phyloP scores from a whole-genome alignment of 2,329 filamentous ascomycete species.

The Claviceps arundinis region DNA sequence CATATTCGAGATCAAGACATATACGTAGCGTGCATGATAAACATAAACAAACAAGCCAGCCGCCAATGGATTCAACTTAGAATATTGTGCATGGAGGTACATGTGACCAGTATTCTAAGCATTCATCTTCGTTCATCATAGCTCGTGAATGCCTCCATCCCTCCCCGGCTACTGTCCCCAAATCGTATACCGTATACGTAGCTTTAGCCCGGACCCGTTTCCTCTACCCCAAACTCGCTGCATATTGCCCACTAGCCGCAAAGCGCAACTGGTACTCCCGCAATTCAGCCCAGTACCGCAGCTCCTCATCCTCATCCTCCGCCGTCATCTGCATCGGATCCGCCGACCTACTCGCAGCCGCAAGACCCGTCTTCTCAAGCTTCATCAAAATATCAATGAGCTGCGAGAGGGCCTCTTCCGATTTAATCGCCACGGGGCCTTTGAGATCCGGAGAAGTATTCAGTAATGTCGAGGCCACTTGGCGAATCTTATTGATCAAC shows the following conservation, averaged over 20 bases:
- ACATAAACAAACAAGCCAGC: too few relatives aligned
- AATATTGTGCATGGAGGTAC: too few relatives aligned
- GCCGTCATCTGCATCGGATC: slow-evolving; percentile 27
- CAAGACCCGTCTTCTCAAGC: slow-evolving; percentile 49
- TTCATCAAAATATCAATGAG: slow-evolving; percentile 65
- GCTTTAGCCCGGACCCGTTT: too few relatives aligned
- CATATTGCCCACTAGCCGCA: slow-evolving; percentile 48
- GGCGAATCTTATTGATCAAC: slow-evolving; percentile 70
- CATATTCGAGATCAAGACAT: too few relatives aligned
- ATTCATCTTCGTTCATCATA: too few relatives aligned
- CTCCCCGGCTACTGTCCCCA: too few relatives aligned
- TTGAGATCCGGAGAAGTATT: slow-evolving; percentile 41
- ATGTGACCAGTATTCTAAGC: too few relatives aligned
- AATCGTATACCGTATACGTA: too few relatives aligned
- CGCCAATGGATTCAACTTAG: too few relatives aligned
- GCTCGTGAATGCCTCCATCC: too few relatives aligned
- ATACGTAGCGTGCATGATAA: too few relatives aligned
- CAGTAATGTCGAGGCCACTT: slow-evolving; percentile 69
- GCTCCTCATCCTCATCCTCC: slow-evolving; percentile 61
- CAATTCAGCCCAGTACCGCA: slow-evolving; percentile 66
- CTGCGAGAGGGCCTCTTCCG: slow-evolving; percentile 57
- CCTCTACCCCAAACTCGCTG: slow-evolving; percentile 10
- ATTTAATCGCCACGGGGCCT: slow-evolving; percentile 36
- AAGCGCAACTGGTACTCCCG: slow-evolving; percentile 67
- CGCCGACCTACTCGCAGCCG: slow-evolving; percentile 16